These are phyloP conservation scores for Turnera subulata DNA, from an alignment of 345 rosid species.

Conservation along the genomic window DNA sequence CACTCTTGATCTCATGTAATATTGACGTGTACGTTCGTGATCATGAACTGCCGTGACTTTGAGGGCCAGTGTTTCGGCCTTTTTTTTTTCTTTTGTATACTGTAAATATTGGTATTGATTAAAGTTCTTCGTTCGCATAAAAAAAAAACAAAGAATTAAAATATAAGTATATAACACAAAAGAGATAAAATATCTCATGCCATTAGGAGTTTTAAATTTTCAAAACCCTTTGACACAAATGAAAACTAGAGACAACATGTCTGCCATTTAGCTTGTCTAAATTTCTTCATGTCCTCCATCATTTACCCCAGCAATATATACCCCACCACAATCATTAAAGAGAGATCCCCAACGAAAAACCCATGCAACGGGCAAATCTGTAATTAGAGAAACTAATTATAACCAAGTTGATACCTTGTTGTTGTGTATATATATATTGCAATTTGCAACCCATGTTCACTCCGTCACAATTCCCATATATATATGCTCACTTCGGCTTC, in stretches of 20 bases:
- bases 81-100: too few relatives aligned
- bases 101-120: too few relatives aligned
- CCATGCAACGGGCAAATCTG: constrained; percentile 17
- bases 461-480: neutral
- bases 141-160: neutral
- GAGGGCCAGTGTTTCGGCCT: too few relatives aligned
- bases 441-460: too few relatives aligned
- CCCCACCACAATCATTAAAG: constrained; percentile 26
- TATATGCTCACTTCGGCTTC: too few relatives aligned
- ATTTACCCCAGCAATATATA: constrained; percentile 16
- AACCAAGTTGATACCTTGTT: neutral
- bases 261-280: constrained; percentile 30
- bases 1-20: too few relatives aligned
- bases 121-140: neutral
- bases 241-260: constrained; percentile 18
- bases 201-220: neutral
- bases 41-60: too few relatives aligned
- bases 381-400: constrained; percentile 7
- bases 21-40: too few relatives aligned
- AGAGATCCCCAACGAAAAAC: neutral
- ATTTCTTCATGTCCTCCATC: constrained; percentile 21
- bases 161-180: neutral
- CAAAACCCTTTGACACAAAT: neutral
- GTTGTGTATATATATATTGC: neutral
- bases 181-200: constrained; percentile 12